A percentile compares a stretch with the other conserved stretches of the same genome.
phyloP scores from a whole-genome alignment of 2,329 filamentous ascomycete species.

The Sarocladiaceae sp. region DNA sequence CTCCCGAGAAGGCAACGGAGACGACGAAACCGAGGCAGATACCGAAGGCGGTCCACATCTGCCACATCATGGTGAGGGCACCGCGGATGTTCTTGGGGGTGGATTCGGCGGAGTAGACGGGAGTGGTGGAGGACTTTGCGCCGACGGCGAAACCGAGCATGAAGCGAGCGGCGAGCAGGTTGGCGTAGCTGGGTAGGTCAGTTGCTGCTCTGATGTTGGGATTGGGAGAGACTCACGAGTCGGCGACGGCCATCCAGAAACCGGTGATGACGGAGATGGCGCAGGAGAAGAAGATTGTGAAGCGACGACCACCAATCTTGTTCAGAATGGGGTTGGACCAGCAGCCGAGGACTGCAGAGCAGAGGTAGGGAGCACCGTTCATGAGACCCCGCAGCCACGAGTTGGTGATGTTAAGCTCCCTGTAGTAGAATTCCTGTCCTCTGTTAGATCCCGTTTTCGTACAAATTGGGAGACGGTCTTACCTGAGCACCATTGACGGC shows the following conservation, averaged over 20 bases:
- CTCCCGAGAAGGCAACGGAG: constrained; percentile 24
- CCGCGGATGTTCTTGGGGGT: constrained; percentile 34
- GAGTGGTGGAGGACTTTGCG: constrained; percentile 29
- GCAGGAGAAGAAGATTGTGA: constrained; percentile 61
- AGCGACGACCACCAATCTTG: constrained; percentile 56
- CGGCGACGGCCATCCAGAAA: constrained; percentile 52
- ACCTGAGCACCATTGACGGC: constrained; percentile 62
- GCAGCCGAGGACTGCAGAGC: constrained; percentile 36
- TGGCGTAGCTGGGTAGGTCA: constrained; percentile 6
- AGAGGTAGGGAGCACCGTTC: constrained; percentile 52
- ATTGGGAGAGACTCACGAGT: constrained; percentile 43
- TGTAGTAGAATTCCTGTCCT: constrained; percentile 29
- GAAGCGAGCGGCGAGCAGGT: constrained; percentile 28
- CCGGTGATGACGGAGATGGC: constrained; percentile 45
- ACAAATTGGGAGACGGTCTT: constrained; percentile 35
- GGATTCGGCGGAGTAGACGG: constrained; percentile 31
- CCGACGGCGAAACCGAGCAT: constrained; percentile 33
- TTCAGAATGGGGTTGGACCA: constrained; percentile 44
- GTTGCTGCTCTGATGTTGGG: neutral
- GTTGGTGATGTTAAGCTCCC: constrained; percentile 28
- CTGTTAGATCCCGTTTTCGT: constrained; percentile 12
- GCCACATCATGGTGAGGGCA: constrained; percentile 35
- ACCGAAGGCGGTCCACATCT: constrained; percentile 30
- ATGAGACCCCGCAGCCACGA: constrained; percentile 48
- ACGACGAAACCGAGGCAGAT: constrained; percentile 36